These are phyloP conservation scores for Ceratocystis destructans DNA, from an alignment of 2,329 filamentous ascomycete species.

Conservation along the genomic window DNA sequence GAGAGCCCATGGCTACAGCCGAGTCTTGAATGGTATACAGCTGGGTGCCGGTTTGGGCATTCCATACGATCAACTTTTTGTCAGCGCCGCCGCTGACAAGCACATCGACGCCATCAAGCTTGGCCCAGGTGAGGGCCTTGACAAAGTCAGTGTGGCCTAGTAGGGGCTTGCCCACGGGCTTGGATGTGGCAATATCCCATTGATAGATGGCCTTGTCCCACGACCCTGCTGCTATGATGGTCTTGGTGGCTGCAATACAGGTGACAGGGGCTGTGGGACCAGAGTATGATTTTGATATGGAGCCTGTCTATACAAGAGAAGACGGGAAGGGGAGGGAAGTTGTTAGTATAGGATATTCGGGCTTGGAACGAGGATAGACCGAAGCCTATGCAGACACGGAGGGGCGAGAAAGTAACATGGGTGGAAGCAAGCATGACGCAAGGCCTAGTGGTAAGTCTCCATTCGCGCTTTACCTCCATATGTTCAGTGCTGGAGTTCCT, in stretches of 20 bases:
- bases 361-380: neutral
- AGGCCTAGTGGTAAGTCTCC: too few species aligned
- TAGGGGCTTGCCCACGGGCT: constrained; percentile 42
- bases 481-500: constrained; percentile 22
- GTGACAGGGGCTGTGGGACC: constrained; percentile 72
- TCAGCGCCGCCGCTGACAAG: constrained; percentile 67
- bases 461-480: too few species aligned
- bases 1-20: constrained; percentile 53
- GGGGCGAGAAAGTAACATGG: neutral
- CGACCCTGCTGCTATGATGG: constrained; percentile 66
- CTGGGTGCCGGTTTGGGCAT: constrained; percentile 50
- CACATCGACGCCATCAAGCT: constrained; percentile 45
- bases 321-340: neutral
- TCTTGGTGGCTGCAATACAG: constrained; percentile 52
- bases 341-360: neutral
- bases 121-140: constrained; percentile 57
- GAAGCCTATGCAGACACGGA: neutral
- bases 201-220: constrained; percentile 93
- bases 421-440: too few species aligned
- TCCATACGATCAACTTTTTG: constrained; percentile 73
- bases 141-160: constrained; percentile 83
- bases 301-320: constrained; percentile 4
- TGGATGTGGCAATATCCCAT: constrained; percentile 52
- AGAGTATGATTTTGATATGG: constrained; percentile 38
- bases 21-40: constrained; percentile 69